These are phyloP conservation scores for Aegilops longissima DNA, from an alignment of 176 grass and related monocot species.

Conservation along the genomic window DNA sequence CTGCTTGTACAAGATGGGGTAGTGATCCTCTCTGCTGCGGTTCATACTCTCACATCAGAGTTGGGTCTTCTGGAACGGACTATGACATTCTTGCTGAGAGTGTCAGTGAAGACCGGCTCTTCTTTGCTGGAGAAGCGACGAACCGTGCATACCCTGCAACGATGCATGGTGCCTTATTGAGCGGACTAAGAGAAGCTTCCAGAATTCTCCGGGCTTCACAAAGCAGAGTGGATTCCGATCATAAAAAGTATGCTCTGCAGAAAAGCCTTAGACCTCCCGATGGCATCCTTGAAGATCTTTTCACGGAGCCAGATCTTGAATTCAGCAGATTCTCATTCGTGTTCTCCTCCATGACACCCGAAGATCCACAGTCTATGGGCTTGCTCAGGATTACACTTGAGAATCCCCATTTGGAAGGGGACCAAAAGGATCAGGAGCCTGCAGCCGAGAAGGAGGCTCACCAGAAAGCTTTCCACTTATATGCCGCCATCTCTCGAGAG, in stretches of 20 bases:
- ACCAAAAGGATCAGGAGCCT: slow-evolving; percentile 21
- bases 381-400: slow-evolving; percentile 57
- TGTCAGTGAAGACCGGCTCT: slow-evolving; percentile 52
- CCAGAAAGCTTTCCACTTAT: slow-evolving; percentile 48
- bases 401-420: background rate
- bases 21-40: slow-evolving; percentile 74
- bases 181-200: slow-evolving; percentile 85
- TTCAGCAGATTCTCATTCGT: slow-evolving; percentile 68
- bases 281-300: slow-evolving; percentile 55
- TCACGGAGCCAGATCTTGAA: slow-evolving; percentile 72
- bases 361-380: slow-evolving; percentile 54
- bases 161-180: slow-evolving; percentile 95
- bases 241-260: slow-evolving; percentile 45
- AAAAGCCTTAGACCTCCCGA: slow-evolving; percentile 40
- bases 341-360: slow-evolving; percentile 45
- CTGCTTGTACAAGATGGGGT: slow-evolving; percentile 93
- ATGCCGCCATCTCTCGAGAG: slow-evolving; percentile 48
- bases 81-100: slow-evolving; percentile 82
- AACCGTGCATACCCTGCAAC: slow-evolving; percentile 84
- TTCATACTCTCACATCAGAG: slow-evolving; percentile 92
- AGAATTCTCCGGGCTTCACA: slow-evolving; percentile 51
- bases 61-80: slow-evolving; percentile 86
- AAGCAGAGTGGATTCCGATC: slow-evolving; percentile 29
- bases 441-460: slow-evolving; percentile 26
- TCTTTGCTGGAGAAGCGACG: slow-evolving; percentile 93